Conservation (phyloP, 192 early-diverging fungal genomes). For the Coemansia sp. region DNA sequence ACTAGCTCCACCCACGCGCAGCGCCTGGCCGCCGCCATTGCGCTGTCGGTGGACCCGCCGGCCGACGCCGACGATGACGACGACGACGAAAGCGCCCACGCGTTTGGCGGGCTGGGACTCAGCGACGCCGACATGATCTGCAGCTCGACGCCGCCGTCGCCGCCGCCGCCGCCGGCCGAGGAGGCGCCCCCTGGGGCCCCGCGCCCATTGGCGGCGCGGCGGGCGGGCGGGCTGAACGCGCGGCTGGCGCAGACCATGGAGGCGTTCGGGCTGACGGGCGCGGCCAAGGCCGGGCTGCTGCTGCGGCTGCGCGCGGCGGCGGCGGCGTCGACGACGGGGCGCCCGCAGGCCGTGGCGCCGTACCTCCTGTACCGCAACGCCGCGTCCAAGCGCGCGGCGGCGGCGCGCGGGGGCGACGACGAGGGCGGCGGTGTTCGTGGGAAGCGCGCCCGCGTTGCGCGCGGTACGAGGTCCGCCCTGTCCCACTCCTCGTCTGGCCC, state of each 20-base stretch:
- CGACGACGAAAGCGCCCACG: not conserved
- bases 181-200: too few relatives aligned
- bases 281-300: slow-evolving; percentile 40
- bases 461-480: slow-evolving; percentile 17
- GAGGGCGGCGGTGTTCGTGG: slow-evolving; percentile 5
- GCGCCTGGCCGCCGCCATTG: slow-evolving; percentile 12
- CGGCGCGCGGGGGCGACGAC: not conserved
- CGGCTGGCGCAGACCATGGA: slow-evolving; percentile 50
- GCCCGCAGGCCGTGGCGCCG: slow-evolving; percentile 44
- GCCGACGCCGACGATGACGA: not conserved
- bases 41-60: not conserved
- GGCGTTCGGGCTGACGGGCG: slow-evolving; percentile 44
- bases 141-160: slow-evolving; percentile 45
- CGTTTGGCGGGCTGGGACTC: slow-evolving; percentile 23
- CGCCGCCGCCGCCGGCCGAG: slow-evolving; percentile 31
- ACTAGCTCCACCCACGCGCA: slow-evolving; percentile 7
- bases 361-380: slow-evolving; percentile 31
- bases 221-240: slow-evolving; percentile 31
- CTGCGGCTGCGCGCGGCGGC: slow-evolving; percentile 44
- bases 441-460: slow-evolving; percentile 38
- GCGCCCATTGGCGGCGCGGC: not conserved
- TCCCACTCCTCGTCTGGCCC: too few relatives aligned
- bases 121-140: slow-evolving; percentile 39
- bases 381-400: not conserved
- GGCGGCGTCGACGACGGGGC: slow-evolving; percentile 40